Base-by-base conservation (phyloP, 805 yeast species). In the Starmerella cellae region DNA sequence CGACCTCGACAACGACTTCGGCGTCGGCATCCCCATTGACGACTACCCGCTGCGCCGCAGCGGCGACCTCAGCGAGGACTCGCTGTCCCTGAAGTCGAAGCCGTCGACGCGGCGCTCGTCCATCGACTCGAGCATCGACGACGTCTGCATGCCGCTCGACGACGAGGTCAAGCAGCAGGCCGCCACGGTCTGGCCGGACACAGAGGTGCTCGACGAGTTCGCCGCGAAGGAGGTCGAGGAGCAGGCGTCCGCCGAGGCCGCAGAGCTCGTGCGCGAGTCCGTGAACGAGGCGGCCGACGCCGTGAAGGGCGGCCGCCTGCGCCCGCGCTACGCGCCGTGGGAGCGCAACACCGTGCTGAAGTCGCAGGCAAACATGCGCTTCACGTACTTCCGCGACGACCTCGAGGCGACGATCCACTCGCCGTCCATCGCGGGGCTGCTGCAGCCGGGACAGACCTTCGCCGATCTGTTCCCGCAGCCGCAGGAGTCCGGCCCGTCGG, bases 381-480 rank as follows among this genome's bases (percentile, higher is more conserved):
- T 82, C 64, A 84, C 97, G 0, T 88, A 88, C 57, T 88, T 91
- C 61, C 70, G 97, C 50, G 95, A 85, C 49, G 93, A 84, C 55
- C 61, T 88, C 50, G 81, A 79, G 14, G 75, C 84, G n/a, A 87
- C 97, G 0, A 74, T 87, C 20, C 96, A 87, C 60, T 75, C 95
- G 0, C 84, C 94, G 2, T 78, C 82, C 4, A 78, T 87, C 21
- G 79, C 93, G 3, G 95, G 95, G 0, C 64, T 87, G 19, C 56
- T 80, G 28, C 78, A 75, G 53, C 74, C 75, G 1, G 76, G 71
- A 11, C 76, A 73, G 51, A 22, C 41, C 19, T 78, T 78, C 56
- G 70, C 68, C 4, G 82, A 79, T 47, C 60, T 81, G 31, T 81
- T 81, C 55, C 70, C 73, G 13, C 33, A 33, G 27, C 35, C 43